Percentiles rank a stretch among this genome's conserved stretches.
phyloP scores from a whole-genome alignment of 2,329 filamentous ascomycete species.

The Aspergillus ochraceus region DNA sequence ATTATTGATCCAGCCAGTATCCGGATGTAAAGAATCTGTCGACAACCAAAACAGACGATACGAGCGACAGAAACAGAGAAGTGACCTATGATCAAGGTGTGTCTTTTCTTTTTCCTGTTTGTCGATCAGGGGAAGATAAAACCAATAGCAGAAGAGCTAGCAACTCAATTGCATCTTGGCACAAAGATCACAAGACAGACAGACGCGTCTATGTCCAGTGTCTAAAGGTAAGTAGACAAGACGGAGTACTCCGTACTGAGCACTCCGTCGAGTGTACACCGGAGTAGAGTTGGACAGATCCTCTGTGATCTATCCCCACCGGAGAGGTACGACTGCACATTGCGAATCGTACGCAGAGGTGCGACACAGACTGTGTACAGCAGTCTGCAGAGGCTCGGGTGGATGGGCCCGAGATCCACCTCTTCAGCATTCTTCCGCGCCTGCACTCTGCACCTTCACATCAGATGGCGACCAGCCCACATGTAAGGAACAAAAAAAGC shows the following conservation, averaged over 20 bases:
- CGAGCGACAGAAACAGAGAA: background rate
- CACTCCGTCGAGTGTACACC: background rate
- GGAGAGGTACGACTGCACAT: background rate
- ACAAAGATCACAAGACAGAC: slow-evolving; percentile 11
- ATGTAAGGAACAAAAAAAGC: slow-evolving; percentile 6
- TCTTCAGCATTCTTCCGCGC: slow-evolving; percentile 5
- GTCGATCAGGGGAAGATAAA: slow-evolving; percentile 6
- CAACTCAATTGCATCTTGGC: slow-evolving; percentile 15
- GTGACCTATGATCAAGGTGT: background rate
- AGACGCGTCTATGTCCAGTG: background rate
- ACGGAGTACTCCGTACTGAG: background rate
- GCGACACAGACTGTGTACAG: background rate
- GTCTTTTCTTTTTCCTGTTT: background rate
- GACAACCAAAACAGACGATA: too few species aligned
- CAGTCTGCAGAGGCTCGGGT: background rate
- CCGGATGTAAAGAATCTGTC: background rate
- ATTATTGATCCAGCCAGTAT: background rate
- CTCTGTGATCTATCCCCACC: background rate
- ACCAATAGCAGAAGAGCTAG: slow-evolving; percentile 2
- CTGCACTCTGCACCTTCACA: slow-evolving; percentile 1
- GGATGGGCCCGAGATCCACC: slow-evolving; percentile 2
- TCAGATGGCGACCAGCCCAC: background rate
- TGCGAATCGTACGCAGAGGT: background rate
- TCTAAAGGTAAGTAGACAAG: background rate
- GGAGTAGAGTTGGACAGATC: background rate